phyloP scores from a whole-genome alignment of 2,329 filamentous ascomycete species.

The Aspergillus sp. region DNA sequence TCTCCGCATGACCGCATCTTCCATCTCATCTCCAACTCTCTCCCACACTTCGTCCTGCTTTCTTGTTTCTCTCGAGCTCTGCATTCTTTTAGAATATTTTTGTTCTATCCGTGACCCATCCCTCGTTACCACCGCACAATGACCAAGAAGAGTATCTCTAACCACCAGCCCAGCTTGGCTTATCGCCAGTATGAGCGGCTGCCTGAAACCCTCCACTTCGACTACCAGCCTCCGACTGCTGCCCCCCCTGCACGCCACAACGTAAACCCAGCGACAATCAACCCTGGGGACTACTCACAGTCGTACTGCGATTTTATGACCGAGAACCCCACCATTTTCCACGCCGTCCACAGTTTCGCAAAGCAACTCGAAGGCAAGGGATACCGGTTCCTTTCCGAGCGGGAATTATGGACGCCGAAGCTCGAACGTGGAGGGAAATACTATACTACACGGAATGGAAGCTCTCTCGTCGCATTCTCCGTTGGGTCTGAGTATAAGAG shows the following conservation, averaged over 20 bases:
- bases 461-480: conserved; percentile 79
- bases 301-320: conserved; percentile 87
- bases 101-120: background rate
- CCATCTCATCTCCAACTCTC: conserved; percentile 5
- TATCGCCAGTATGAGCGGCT: conserved; percentile 30
- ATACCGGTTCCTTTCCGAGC: conserved; percentile 73
- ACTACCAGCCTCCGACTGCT: conserved; percentile 12
- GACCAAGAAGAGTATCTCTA: conserved; percentile 32
- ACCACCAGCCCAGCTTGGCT: conserved; percentile 30
- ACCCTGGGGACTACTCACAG: conserved; percentile 67
- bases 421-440: conserved; percentile 83
- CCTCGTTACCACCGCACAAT: conserved; percentile 20
- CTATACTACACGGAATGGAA: conserved; percentile 82
- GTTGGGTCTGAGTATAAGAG: conserved; percentile 77
- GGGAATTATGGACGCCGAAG: conserved; percentile 72
- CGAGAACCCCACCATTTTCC: conserved; percentile 89
- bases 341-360: conserved; percentile 78
- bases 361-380: conserved; percentile 69
- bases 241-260: conserved; percentile 14
- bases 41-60: background rate
- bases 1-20: conserved; percentile 8
- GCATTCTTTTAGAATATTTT: background rate
- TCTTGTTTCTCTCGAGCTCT: background rate
- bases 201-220: conserved; percentile 22
- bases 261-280: conserved; percentile 17